A percentile compares a stretch with the other conserved stretches of the same genome.
phyloP scores from a whole-genome alignment of 495 filamentous ascomycete genomes.

The Penicillium dipodomyicola region DNA sequence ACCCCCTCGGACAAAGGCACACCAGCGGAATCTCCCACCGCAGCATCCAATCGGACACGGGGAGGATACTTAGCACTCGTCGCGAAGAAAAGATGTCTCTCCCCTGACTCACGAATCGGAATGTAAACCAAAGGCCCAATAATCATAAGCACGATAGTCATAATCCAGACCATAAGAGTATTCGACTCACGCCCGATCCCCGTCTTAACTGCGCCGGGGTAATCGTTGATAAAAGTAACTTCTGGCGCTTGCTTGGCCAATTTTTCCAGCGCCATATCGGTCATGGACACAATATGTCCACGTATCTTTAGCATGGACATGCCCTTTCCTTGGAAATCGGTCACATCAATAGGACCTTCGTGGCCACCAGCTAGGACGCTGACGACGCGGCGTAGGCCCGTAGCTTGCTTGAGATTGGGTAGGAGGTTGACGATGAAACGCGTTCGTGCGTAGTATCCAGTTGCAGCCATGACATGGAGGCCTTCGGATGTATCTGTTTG shows the following conservation, averaged over 20 bases:
- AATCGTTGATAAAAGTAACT: conserved; percentile 57
- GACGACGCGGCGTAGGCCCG: conserved; percentile 56
- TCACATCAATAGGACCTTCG: conserved; percentile 50
- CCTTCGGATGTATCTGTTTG: conserved; percentile 55
- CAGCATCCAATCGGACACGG: conserved; percentile 16
- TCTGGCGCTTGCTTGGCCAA: conserved; percentile 48
- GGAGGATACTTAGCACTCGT: conserved; percentile 50
- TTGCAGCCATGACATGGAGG: conserved; percentile 50
- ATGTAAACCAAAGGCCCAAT: conserved; percentile 31
- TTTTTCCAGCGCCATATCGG: conserved; percentile 50
- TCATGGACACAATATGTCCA: conserved; percentile 44
- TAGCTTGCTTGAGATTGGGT: conserved; percentile 50
- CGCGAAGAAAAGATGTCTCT: conserved; percentile 53
- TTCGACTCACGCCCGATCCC: conserved; percentile 25
- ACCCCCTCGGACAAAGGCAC: conserved; percentile 33
- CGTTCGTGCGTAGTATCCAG: conserved; percentile 61
- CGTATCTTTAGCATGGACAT: conserved; percentile 24
- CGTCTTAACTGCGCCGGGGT: conserved; percentile 54
- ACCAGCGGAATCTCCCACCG: conserved; percentile 14
- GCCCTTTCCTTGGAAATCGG: conserved; percentile 45
- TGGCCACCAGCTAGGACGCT: conserved; percentile 50
- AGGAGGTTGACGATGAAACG: conserved; percentile 64
- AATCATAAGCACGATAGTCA: conserved; percentile 16
- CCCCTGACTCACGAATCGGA: conserved; percentile 46
- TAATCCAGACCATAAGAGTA: conserved; percentile 9